Percentiles rank a stretch among this genome's conserved stretches.
phyloP scores from a whole-genome alignment of 2,329 filamentous ascomycete genomes.

The Apiospora kogelbergensis region DNA sequence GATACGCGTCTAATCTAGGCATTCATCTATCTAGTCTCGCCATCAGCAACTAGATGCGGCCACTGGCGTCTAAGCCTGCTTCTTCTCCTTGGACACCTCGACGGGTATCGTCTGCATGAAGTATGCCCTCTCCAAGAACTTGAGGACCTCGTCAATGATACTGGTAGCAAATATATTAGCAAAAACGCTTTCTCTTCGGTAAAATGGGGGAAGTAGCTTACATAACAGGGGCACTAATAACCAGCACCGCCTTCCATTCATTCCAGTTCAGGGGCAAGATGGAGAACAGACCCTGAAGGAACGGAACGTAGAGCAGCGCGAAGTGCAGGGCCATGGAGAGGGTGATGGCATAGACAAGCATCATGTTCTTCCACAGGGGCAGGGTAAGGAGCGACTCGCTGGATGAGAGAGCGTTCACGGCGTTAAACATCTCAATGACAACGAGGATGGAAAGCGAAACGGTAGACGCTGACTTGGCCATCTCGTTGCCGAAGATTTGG shows the following conservation, averaged over 20 bases:
- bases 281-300: conserved; percentile 85
- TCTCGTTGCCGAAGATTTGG: conserved; percentile 83
- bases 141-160: conserved; percentile 81
- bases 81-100: conserved; percentile 47
- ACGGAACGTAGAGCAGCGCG: conserved; percentile 85
- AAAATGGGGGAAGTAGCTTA: conserved; percentile 49
- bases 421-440: conserved; percentile 99
- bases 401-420: conserved; percentile 95
- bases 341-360: conserved; percentile 91
- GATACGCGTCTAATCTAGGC: conserved; percentile 7
- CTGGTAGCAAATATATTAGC: conserved; percentile 38
- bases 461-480: conserved; percentile 87
- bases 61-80: conserved; percentile 36
- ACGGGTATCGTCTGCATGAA: conserved; percentile 55
- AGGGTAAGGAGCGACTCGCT: conserved; percentile 92
- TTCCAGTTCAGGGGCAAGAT: conserved; percentile 82
- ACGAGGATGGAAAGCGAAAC: conserved; percentile 90
- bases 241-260: conserved; percentile 90
- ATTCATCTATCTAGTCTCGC: conserved; percentile 27
- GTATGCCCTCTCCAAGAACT: conserved; percentile 69
- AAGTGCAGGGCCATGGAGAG: conserved; percentile 96
- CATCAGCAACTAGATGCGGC: conserved; percentile 17
- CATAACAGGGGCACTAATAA: conserved; percentile 90
- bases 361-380: conserved; percentile 98
- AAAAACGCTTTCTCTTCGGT: neutral